These are phyloP conservation scores for Letharia columbiana DNA, from an alignment of 495 filamentous ascomycete species.

Conservation along the genomic window DNA sequence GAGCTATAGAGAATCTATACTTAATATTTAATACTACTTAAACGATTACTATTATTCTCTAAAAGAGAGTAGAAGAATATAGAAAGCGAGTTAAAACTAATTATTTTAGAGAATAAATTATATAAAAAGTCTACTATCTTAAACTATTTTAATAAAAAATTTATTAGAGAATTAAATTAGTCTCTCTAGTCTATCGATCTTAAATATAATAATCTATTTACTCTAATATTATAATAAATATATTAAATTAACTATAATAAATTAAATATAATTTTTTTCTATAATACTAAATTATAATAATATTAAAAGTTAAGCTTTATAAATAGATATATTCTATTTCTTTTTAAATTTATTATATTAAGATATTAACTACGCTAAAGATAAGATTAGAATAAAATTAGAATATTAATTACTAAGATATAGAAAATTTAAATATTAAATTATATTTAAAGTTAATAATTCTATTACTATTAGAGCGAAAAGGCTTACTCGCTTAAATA, in stretches of 20 bases:
- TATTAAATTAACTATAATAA: not conserved
- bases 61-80: not conserved
- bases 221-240: no score
- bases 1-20: not conserved
- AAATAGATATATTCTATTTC: not conserved
- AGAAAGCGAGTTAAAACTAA: not conserved
- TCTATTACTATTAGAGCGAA: not conserved
- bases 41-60: not conserved
- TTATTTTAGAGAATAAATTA: not conserved
- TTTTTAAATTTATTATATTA: no score
- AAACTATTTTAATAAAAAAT: not conserved
- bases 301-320: not conserved
- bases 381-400: no score
- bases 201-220: no score
- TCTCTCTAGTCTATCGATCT: no score
- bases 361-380: no score
- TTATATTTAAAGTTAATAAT: not conserved
- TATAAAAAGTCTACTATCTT: not conserved
- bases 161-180: no score
- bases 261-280: not conserved
- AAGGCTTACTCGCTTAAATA: not conserved
- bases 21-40: not conserved
- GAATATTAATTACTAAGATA: no score
- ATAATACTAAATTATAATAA: not conserved
- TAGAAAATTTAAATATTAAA: no score